A percentile compares a stretch with the other conserved stretches of the same genome.
Evolutionary conservation across 345 rosid genomes (phyloP).

Genomic region (Ceriops zippeliana): DNA sequence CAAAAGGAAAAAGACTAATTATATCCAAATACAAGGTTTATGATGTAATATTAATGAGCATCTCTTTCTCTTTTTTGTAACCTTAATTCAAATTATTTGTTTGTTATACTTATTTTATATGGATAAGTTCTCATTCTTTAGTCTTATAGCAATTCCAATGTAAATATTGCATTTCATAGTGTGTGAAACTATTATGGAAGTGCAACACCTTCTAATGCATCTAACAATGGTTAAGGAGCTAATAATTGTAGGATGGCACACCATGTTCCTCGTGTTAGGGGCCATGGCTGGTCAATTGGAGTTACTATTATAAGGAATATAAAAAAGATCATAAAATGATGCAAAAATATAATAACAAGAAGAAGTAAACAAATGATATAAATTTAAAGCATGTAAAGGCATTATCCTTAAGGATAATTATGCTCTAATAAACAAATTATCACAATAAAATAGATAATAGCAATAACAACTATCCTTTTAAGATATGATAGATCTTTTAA

Average conservation of each 20-base stretch:
- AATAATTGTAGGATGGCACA: conserved; percentile 84
- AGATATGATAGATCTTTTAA: too few species aligned
- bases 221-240: conserved; percentile 62
- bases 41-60: conserved; percentile 99
- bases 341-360: too few species aligned
- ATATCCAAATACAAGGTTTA: conserved; percentile 97
- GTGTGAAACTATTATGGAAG: conserved; percentile 92
- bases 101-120: conserved; percentile 9
- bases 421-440: too few species aligned
- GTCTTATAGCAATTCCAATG: conserved; percentile 70
- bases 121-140: conserved; percentile 22
- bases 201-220: conserved; percentile 82
- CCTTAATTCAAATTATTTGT: neutral
- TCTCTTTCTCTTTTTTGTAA: conserved; percentile 64
- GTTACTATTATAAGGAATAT: too few species aligned
- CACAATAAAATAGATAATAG: too few species aligned
- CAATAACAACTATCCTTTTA: conserved; percentile 10
- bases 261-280: conserved; percentile 46
- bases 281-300: conserved; percentile 45
- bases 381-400: too few species aligned
- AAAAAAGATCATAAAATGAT: too few species aligned
- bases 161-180: conserved; percentile 93
- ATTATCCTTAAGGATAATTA: too few species aligned
- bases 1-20: too few species aligned
- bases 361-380: too few species aligned